phyloP scores from a whole-genome alignment of 2,329 filamentous ascomycete species.

The Acephala macrosclerotiorum region DNA sequence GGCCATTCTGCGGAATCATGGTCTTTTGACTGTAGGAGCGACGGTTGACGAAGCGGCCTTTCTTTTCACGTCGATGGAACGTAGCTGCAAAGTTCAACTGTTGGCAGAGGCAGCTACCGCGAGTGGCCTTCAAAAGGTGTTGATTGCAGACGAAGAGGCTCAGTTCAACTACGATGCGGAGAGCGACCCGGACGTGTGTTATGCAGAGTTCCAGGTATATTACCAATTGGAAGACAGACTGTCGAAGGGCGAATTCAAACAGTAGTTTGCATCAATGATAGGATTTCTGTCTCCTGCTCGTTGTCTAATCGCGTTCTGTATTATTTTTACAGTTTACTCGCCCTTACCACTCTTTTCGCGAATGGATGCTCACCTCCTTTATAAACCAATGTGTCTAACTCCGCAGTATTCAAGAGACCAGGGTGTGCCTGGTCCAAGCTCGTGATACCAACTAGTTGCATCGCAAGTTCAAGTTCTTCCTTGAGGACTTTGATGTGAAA shows the following conservation, averaged over 20 bases:
- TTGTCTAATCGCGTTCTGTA: background rate
- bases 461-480: constrained; percentile 68
- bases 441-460: constrained; percentile 68
- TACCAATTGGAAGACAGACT: background rate
- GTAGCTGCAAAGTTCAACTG: constrained; percentile 50
- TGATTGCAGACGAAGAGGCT: constrained; percentile 1
- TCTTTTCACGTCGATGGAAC: constrained; percentile 51
- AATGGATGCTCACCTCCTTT: constrained; percentile 13
- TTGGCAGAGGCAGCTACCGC: constrained; percentile 23
- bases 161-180: constrained; percentile 1
- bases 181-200: background rate
- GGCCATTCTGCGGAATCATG: constrained; percentile 53
- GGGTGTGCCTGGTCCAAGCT: constrained; percentile 64
- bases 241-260: background rate
- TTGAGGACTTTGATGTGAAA: constrained; percentile 48
- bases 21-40: constrained; percentile 50
- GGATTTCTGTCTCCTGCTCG: background rate
- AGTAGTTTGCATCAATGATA: background rate
- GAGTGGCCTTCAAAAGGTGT: background rate
- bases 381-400: constrained; percentile 44
- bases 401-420: constrained; percentile 50
- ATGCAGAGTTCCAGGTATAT: constrained; percentile 4
- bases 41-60: constrained; percentile 51
- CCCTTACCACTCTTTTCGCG: background rate
- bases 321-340: background rate